These are phyloP conservation scores for Kazachstania viticola DNA, from an alignment of 805 yeast genomes.

Conservation along the genomic window DNA sequence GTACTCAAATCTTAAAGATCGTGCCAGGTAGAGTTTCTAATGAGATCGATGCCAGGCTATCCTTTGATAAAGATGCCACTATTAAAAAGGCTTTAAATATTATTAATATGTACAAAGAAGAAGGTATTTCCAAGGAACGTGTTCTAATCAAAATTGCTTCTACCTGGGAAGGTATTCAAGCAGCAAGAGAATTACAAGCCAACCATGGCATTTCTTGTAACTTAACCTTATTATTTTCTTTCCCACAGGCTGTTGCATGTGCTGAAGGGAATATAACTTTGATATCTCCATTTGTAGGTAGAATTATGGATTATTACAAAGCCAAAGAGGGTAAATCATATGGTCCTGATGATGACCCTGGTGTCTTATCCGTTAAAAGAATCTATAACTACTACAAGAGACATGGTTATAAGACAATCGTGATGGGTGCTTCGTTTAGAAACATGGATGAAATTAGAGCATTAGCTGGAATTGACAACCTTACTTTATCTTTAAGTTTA, in stretches of 20 bases:
- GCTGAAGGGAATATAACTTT: slow-evolving; percentile 94
- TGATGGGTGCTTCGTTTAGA: slow-evolving; percentile 99
- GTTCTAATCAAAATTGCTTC: slow-evolving; percentile 91
- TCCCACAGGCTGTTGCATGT: slow-evolving; percentile 94
- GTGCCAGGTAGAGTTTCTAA: slow-evolving; percentile 99
- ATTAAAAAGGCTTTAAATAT: slow-evolving; percentile 82
- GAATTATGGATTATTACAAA: slow-evolving; percentile 97
- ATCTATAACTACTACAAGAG: slow-evolving; percentile 97
- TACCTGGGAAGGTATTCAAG: slow-evolving; percentile 98
- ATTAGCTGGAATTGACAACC: slow-evolving; percentile 89
- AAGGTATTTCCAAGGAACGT: slow-evolving; percentile 80
- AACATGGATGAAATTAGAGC: slow-evolving; percentile 88
- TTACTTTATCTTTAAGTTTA: slow-evolving; percentile 86
- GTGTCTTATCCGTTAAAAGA: slow-evolving; percentile 75
- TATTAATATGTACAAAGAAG: slow-evolving; percentile 71
- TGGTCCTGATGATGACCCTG: slow-evolving; percentile 73
- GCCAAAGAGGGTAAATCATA: slow-evolving; percentile 80
- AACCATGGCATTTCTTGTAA: slow-evolving; percentile 86
- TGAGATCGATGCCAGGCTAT: slow-evolving; percentile 95
- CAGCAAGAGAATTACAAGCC: slow-evolving; percentile 87
- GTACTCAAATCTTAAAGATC: slow-evolving; percentile 78
- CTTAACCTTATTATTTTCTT: slow-evolving; percentile 87
- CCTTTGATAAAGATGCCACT: slow-evolving; percentile 89
- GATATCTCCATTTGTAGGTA: slow-evolving; percentile 96
- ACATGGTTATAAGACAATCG: slow-evolving; percentile 88